Conservation (phyloP, 2,329 filamentous ascomycete genomes). For the Chrysoporthe deuterocubensis region DNA sequence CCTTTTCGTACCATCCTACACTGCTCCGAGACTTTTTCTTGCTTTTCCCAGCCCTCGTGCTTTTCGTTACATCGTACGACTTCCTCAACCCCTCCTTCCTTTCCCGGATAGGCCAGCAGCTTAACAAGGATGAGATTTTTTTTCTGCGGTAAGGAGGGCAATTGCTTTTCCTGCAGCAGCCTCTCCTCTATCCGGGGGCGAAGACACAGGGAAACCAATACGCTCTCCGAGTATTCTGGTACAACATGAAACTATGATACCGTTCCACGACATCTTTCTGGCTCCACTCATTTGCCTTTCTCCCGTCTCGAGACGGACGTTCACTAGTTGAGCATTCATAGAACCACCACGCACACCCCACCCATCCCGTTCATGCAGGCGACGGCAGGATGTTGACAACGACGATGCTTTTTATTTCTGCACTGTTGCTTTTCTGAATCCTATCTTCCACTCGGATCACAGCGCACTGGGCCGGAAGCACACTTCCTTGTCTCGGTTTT, state of each 20-base stretch:
- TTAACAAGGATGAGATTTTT: neutral
- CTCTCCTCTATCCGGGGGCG: neutral
- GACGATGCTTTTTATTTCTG: no score
- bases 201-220: no score
- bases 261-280: no score
- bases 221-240: no score
- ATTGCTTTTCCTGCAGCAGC: slow-evolving; percentile 1
- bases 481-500: neutral
- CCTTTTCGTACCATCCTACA: neutral
- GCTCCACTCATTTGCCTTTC: no score
- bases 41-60: neutral
- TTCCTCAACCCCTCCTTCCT: neutral
- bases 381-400: no score
- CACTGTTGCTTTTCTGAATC: no score
- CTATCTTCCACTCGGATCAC: neutral
- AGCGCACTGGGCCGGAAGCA: neutral
- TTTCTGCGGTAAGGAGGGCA: neutral
- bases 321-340: no score
- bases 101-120: neutral
- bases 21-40: neutral
- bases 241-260: no score
- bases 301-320: no score
- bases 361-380: no score
- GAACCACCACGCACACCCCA: no score
- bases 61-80: neutral